phyloP scores from a whole-genome alignment of 306 rosid genomes.

The Prosopis cineraria region DNA sequence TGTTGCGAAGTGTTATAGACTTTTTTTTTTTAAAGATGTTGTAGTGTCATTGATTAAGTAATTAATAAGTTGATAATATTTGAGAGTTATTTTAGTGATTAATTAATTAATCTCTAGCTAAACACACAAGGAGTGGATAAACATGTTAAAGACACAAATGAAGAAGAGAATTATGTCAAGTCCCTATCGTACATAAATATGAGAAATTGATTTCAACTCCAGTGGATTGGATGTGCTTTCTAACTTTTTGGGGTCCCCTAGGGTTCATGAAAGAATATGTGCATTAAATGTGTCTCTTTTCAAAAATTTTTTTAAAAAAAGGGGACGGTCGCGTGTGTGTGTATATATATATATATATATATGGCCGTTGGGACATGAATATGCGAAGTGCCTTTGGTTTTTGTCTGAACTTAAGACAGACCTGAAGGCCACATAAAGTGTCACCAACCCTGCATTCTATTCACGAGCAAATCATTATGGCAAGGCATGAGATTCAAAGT shows the following conservation, averaged over 20 bases:
- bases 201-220: neutral
- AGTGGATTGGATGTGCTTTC: neutral
- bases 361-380: neutral
- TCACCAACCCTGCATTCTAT: neutral
- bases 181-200: neutral
- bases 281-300: neutral
- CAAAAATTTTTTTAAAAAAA: neutral
- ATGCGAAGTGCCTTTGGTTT: slow-evolving; percentile 2
- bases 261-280: neutral
- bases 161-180: neutral
- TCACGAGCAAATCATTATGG: neutral
- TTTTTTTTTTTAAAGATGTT: too few relatives aligned
- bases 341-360: too few relatives aligned
- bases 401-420: slow-evolving; percentile 1
- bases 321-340: neutral
- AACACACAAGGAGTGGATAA: neutral
- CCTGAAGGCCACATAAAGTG: neutral
- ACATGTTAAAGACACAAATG: neutral
- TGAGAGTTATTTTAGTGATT: too few relatives aligned
- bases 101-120: neutral
- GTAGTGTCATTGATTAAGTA: too few relatives aligned
- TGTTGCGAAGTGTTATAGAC: too few relatives aligned
- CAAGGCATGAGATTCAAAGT: slow-evolving; percentile 16
- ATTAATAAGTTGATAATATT: too few relatives aligned
- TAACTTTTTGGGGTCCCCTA: neutral